phyloP scores from a whole-genome alignment of 169 alveolate genomes.

The Eimeria acervulina region DNA sequence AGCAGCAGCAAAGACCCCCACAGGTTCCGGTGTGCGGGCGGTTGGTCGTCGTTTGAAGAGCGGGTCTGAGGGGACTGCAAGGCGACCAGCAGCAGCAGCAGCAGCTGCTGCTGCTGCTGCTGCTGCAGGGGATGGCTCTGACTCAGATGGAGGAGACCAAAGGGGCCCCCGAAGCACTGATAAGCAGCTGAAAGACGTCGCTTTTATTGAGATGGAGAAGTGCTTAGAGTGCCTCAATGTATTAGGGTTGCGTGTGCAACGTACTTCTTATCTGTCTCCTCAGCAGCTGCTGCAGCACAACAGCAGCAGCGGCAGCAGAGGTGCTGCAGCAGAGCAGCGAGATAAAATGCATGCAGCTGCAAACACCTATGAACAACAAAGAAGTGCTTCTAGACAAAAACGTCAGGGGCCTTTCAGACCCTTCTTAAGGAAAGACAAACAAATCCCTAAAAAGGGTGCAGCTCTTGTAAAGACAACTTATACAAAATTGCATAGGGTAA shows the following conservation, averaged over 20 bases:
- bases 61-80: neutral
- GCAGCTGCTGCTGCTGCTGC: too few relatives aligned
- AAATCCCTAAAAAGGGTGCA: neutral
- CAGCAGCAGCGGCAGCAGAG: constrained; percentile 46
- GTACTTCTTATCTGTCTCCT: neutral
- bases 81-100: too few relatives aligned
- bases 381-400: neutral
- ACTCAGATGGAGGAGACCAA: constrained; percentile 9
- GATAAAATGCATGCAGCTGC: neutral
- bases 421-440: constrained; percentile 70
- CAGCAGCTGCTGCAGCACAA: neutral
- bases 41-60: neutral
- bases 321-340: constrained; percentile 20
- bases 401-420: constrained; percentile 75
- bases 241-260: constrained; percentile 77
- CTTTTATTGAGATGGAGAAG: constrained; percentile 74
- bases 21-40: neutral
- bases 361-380: neutral
- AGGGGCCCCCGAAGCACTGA: neutral
- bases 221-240: constrained; percentile 80
- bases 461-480: constrained; percentile 43
- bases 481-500: constrained; percentile 82
- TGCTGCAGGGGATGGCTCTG: neutral
- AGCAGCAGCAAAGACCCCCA: neutral
- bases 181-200: constrained; percentile 23